Conservation (phyloP, 176 grass and related monocot species). For the Aegilops bicornis region DNA sequence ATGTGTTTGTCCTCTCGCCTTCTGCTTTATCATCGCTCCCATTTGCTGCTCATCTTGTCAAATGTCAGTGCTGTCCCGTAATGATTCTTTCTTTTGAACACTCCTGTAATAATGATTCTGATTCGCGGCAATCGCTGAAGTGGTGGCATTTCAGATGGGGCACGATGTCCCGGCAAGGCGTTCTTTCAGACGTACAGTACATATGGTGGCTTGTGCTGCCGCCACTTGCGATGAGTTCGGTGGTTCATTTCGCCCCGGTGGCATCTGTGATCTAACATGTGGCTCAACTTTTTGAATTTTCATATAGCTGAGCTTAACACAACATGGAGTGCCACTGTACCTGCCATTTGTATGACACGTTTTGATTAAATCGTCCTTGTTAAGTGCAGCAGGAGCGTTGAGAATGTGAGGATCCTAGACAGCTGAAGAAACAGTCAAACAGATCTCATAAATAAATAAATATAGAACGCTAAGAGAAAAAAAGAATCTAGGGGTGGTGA, state of each 20-base stretch:
- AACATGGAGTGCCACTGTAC: background rate
- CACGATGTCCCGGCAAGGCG: background rate
- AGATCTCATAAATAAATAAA: background rate
- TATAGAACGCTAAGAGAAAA: background rate
- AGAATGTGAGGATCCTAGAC: background rate
- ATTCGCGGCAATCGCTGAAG: constrained; percentile 24
- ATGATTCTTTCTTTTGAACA: background rate
- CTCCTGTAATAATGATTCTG: background rate
- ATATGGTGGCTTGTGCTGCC: constrained; percentile 10
- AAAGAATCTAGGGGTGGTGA: constrained; percentile 1
- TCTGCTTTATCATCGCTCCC: constrained; percentile 15
- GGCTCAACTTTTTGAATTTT: background rate
- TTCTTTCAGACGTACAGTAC: background rate
- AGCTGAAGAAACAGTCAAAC: background rate
- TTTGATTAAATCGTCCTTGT: background rate
- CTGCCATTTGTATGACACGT: background rate
- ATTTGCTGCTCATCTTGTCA: constrained; percentile 37
- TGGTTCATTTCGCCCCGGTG: constrained; percentile 1
- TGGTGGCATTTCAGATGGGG: constrained; percentile 48
- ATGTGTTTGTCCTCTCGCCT: background rate
- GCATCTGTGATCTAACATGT: constrained; percentile 17
- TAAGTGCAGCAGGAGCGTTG: background rate
- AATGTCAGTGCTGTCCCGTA: constrained; percentile 14
- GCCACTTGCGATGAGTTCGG: constrained; percentile 30
- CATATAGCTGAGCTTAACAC: background rate